A percentile compares a stretch with the other conserved stretches of the same genome.
Evolutionary conservation across 306 rosid genomes (phyloP).

Genomic region (Malus orientalis): DNA sequence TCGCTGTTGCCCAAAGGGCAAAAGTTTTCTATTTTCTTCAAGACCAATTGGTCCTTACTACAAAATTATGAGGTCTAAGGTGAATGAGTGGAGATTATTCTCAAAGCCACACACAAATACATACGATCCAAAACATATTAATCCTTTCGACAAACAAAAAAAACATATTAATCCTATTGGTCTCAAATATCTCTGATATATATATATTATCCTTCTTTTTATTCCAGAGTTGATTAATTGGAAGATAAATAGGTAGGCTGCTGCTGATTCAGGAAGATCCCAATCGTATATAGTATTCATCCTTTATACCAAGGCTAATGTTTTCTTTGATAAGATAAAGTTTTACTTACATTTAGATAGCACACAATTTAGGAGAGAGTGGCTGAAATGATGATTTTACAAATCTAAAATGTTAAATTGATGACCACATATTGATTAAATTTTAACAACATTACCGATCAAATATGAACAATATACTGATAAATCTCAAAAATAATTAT

Average conservation of each 20-base stretch:
- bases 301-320: no score
- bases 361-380: background rate
- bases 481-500: no score
- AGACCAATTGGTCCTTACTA: background rate
- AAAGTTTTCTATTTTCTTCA: no score
- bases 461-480: background rate
- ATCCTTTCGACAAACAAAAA: background rate
- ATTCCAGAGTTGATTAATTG: background rate
- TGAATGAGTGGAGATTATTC: background rate
- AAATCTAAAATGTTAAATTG: no score
- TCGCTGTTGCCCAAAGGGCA: background rate
- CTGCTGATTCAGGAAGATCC: background rate
- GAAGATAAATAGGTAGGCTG: background rate
- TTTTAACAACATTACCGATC: background rate
- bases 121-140: background rate
- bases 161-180: background rate
- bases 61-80: background rate
- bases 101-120: background rate
- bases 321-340: no score
- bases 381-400: background rate
- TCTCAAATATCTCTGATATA: background rate
- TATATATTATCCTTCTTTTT: background rate
- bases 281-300: background rate
- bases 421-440: no score
- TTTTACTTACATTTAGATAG: background rate